Evolutionary conservation across 495 filamentous ascomycete genomes (phyloP), one percentile per base, ranked within the genome.

Genomic region (Trichocladium antarcticum): DNA sequence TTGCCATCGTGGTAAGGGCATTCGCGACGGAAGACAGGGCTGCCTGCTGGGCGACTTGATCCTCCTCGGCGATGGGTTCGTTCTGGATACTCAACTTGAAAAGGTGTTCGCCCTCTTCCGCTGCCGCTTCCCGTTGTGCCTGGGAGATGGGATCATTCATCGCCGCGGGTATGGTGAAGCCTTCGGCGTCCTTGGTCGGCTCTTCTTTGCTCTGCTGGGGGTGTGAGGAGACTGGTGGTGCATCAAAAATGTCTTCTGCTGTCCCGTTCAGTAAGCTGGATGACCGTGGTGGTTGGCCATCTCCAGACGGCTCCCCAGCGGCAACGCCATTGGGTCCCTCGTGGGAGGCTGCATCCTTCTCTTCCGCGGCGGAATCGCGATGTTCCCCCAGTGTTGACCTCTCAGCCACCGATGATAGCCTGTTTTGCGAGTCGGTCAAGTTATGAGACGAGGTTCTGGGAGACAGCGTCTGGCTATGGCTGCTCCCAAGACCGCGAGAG

Each of bases 81-180:
- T 87, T 89, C 52, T 87, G 76, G 53, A 99, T 99, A 50, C 83
- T 92, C 21, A 99, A 70, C 62, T 92, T 97, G 68, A 95, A 85
- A 47, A 83, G 74, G 41, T 86, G 83, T 32, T 87, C 84, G 46
- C 62, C 65, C 63, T 81, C 73, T 51, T 66, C 78, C 43, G 68
- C 73, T 19, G 79, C 73, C 35, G 85, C 85, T 67, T 93, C 88
- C 55, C 76, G 79, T 62, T 95, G 75, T 11, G 87, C 89, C 57
- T 82, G 81, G 14, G 84, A 83, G 42, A 93, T 95, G 20, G 89
- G 85, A 60, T 95, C 88, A 51, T 82, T 73, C 36, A 71, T 73
- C 8, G 77, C 61, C 15, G 80, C 73, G 15, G 83, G 83, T 19
- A 90, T 77, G 15, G 73, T 83, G 62, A 81, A 92, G 5, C 80